phyloP scores from a whole-genome alignment of 1,139 yeast genomes.

The Torulaspora globosa region DNA sequence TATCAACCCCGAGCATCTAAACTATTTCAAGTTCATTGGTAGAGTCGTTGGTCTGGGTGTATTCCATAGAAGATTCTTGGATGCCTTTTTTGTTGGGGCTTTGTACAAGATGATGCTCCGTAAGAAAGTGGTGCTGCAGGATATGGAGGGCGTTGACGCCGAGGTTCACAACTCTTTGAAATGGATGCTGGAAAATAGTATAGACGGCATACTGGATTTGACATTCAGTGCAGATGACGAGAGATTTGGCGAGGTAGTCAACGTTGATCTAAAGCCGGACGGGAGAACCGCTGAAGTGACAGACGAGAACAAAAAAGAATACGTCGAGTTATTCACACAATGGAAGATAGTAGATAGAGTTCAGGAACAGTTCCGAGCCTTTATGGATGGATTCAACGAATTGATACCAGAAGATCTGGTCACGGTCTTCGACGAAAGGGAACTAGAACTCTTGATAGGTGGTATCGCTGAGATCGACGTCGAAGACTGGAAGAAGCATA shows the following conservation, averaged over 20 bases:
- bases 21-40: constrained; percentile 96
- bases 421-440: constrained; percentile 95
- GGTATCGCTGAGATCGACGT: constrained; percentile 97
- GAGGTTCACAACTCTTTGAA: constrained; percentile 91
- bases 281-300: constrained; percentile 89
- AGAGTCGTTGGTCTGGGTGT: constrained; percentile 97
- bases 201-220: constrained; percentile 76
- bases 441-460: constrained; percentile 90
- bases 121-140: constrained; percentile 90
- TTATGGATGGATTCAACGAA: constrained; percentile 95
- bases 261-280: constrained; percentile 82
- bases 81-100: constrained; percentile 97
- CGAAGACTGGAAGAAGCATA: constrained; percentile 98
- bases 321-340: constrained; percentile 90
- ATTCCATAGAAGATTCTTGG: constrained; percentile 95
- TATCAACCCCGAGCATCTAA: constrained; percentile 95
- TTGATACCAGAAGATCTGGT: constrained; percentile 94
- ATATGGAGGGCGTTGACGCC: constrained; percentile 98
- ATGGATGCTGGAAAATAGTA: constrained; percentile 94
- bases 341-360: constrained; percentile 94
- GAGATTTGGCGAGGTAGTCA: constrained; percentile 88
- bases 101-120: constrained; percentile 95
- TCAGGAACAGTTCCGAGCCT: constrained; percentile 92
- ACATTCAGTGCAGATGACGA: constrained; percentile 96
- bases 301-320: constrained; percentile 91